A percentile compares a stretch with the other conserved stretches of the same genome.
Conservation (phyloP, 768 basidiomycete species). For the Pulveroboletus sp. region DNA sequence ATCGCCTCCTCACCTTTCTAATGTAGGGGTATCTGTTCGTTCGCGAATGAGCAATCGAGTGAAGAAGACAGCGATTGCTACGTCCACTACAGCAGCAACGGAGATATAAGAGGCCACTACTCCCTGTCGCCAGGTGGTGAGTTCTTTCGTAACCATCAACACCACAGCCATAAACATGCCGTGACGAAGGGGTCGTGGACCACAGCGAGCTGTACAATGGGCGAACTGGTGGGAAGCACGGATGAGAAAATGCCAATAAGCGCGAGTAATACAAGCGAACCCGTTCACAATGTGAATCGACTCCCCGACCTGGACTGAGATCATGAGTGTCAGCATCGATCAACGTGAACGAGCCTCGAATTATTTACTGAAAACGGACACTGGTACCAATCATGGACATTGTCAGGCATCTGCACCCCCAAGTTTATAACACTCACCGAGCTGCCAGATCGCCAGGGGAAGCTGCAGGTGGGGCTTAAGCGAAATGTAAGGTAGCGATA, state of each 20-base stretch:
- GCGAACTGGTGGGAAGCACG: too few species aligned
- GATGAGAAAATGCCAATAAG: too few species aligned
- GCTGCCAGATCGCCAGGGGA: constrained; percentile 1
- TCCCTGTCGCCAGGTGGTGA: neutral
- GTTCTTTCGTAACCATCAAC: too few species aligned
- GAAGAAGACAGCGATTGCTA: constrained; percentile 3
- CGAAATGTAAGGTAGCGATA: neutral
- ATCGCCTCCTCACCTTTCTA: neutral
- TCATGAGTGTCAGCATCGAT: neutral
- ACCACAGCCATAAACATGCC: neutral
- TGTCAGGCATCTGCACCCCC: neutral
- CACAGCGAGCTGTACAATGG: too few species aligned
- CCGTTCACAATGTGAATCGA: neutral
- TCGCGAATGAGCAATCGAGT: constrained; percentile 4
- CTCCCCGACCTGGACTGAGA: constrained; percentile 3
- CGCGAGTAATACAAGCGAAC: too few species aligned
- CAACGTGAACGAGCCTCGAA: neutral
- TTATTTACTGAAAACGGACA: neutral
- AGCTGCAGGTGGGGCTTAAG: neutral
- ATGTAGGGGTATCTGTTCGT: neutral
- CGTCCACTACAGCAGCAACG: constrained; percentile 5
- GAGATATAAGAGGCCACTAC: neutral
- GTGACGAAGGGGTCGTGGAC: neutral
- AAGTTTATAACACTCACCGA: neutral
- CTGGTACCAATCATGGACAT: neutral